Base-by-base conservation (phyloP, 192 early-diverging fungal genomes). In the Coemansia sp. region DNA sequence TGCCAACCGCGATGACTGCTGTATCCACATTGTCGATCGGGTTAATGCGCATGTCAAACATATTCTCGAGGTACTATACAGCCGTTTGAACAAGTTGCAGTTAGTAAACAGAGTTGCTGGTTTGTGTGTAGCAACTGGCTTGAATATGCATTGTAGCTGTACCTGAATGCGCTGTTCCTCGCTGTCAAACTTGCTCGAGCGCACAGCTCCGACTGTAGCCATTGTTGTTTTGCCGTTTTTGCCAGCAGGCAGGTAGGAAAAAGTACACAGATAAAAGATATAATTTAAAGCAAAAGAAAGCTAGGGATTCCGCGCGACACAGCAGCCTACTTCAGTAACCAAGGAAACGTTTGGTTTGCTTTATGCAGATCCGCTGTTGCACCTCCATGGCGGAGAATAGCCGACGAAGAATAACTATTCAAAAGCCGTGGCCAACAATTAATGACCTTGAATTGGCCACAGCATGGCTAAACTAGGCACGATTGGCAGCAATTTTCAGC, bases 11-110 rank as follows among this genome's bases (percentile, higher is more conserved):
- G 35, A 79, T 67, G 2, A 61, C 32, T 7, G 51, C 48, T 11
- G 60, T 79, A 23, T 79, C 76, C 15, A 48, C 45, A 2, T 14
- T 55, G 3, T 15, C 49, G n/a, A 51, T 29, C 1, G 62, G 62
- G 51, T 64, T 53, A 12, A 48, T 48, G 45, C n/a, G 45, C 45
- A 48, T 48, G 12, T n/a, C 15, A 17, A 48, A 48, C 45, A 48
- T 0, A 21, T 48, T 48, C 45, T 48, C 45, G 15, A 48, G 45
- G 17, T 48, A 19, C 45, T 48, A 48, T 17, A 48, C 17, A 15
- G 3, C 41, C 9, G 41, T 15, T 10, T 43, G 11, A 10, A 14
- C 15, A 15, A 10, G 45, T 48, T 48, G 45, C 45, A 48, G 14
- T 48, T n/a, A 48, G 15, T 48, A 48, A 48, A 48, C 45, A 48